Base-by-base conservation (phyloP, 306 rosid species). In the Glycine tomentella region DNA sequence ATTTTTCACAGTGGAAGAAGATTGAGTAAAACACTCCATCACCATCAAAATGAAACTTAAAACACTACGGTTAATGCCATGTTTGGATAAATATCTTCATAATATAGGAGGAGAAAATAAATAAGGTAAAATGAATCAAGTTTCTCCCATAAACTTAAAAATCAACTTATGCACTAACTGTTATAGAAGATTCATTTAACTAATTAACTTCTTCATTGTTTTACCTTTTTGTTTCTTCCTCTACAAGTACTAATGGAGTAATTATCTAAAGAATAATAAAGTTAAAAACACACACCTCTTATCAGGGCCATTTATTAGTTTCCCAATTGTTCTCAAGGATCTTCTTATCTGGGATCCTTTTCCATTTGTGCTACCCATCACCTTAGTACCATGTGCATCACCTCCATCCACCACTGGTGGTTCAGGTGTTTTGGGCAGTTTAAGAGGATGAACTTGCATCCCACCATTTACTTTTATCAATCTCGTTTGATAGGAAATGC, bases 261-360 rank as follows among this genome's bases (percentile, higher is more conserved):
- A 13, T 58, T 17, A 25, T 59, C 9, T 2, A 4, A 33, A 5
- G 3, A 12, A 17, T 33, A 12, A 65, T n/a, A 49, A 53, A 56
- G 51, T 69, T 49, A 71, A 33, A n/a, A 25, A 42, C 46, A 79
- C 44, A 5, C 55, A 87, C 99, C 91, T 93, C 84, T 89, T 95
- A 15, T 95, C 99, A 67, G 94, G 89, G 75, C 97, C 96, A 79
- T 87, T 95, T 17, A 95, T 93, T 76, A 95, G 87, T 80, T 95
- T 95, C 53, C 99, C 97, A 25, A 95, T 95, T 57, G 99, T 91
- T 87, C 96, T 79, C 68, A 93, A 74, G 51, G 99, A 91, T 90
- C 86, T 95, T 80, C 96, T 87, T 56, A 95, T 87, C 16, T 92
- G 98, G 9, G 93, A 95, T 42, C 95, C 97, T 84, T 93, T 95